Conservation (phyloP, 371 early-diverging fungal species). For the Lichtheimia hyalospora region DNA sequence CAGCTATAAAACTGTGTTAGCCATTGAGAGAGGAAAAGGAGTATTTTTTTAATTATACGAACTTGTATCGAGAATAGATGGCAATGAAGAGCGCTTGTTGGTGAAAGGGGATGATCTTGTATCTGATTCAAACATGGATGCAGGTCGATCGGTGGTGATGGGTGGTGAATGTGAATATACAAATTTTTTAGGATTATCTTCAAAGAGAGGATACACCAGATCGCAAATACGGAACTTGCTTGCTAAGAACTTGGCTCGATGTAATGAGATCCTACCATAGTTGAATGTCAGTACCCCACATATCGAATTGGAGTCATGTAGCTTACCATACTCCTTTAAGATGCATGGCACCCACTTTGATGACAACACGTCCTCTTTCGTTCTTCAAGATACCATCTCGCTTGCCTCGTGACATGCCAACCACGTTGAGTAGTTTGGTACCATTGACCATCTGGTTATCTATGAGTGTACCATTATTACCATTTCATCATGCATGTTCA, state of each 20-base stretch:
- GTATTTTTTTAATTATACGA: no score
- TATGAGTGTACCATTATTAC: background rate
- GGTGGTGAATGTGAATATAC: constrained; percentile 27
- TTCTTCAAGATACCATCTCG: constrained; percentile 78
- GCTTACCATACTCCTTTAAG: constrained; percentile 80
- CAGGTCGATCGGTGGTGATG: background rate
- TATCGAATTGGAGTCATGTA: constrained; percentile 3
- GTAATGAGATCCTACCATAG: constrained; percentile 59
- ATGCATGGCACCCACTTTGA: constrained; percentile 79
- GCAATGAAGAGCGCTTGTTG: constrained; percentile 2
- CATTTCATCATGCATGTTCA: no score
- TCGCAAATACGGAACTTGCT: constrained; percentile 62
- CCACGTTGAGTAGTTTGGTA: constrained; percentile 76
- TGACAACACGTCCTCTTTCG: constrained; percentile 71
- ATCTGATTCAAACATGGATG: background rate
- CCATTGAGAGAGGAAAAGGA: no score
- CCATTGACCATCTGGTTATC: constrained; percentile 79
- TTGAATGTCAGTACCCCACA: constrained; percentile 28
- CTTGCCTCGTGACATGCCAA: constrained; percentile 78
- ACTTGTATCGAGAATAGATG: constrained; percentile 1
- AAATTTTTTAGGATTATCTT: constrained; percentile 52
- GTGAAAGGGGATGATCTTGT: constrained; percentile 1
- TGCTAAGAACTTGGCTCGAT: constrained; percentile 60
- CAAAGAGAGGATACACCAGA: constrained; percentile 69
- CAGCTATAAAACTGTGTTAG: no score